Evolutionary conservation across 176 grass and related monocot genomes (phyloP).

Genomic region (Cocos nucifera): DNA sequence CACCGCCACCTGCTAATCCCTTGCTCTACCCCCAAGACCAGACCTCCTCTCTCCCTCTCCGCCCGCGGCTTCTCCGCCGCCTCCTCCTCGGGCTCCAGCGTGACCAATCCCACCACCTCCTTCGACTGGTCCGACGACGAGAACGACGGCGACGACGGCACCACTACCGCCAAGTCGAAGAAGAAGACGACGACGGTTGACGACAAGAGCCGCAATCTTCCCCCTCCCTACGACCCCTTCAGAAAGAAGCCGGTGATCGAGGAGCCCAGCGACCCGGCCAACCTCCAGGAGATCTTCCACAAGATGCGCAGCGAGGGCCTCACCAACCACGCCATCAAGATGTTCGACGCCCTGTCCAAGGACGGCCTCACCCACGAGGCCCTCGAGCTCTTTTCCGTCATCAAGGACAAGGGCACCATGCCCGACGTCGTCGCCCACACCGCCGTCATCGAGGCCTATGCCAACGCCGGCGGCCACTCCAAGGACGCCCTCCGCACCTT

Average conservation of each 20-base stretch:
- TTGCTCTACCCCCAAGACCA: too few relatives aligned
- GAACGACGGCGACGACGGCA: slow-evolving; percentile 21
- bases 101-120: slow-evolving; percentile 59
- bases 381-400: slow-evolving; percentile 49
- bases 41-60: background rate
- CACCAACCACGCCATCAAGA: slow-evolving; percentile 84
- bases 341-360: slow-evolving; percentile 94
- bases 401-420: slow-evolving; percentile 79
- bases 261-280: slow-evolving; percentile 51
- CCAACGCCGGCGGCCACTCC: slow-evolving; percentile 49
- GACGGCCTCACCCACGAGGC: slow-evolving; percentile 82
- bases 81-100: slow-evolving; percentile 1
- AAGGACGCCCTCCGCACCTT: slow-evolving; percentile 57
- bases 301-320: slow-evolving; percentile 73
- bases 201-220: slow-evolving; percentile 21
- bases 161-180: slow-evolving; percentile 1
- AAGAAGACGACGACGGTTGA: slow-evolving; percentile 1
- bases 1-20: slow-evolving; percentile 2
- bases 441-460: slow-evolving; percentile 75
- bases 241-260: slow-evolving; percentile 42
- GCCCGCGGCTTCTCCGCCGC: background rate
- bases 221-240: slow-evolving; percentile 77
- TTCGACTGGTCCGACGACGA: slow-evolving; percentile 84
- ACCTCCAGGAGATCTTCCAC: slow-evolving; percentile 80
- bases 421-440: slow-evolving; percentile 85